A percentile compares a stretch with the other conserved stretches of the same genome.
Conservation (phyloP, 2,329 filamentous ascomycete species). For the Pseudopithomyces maydicus region DNA sequence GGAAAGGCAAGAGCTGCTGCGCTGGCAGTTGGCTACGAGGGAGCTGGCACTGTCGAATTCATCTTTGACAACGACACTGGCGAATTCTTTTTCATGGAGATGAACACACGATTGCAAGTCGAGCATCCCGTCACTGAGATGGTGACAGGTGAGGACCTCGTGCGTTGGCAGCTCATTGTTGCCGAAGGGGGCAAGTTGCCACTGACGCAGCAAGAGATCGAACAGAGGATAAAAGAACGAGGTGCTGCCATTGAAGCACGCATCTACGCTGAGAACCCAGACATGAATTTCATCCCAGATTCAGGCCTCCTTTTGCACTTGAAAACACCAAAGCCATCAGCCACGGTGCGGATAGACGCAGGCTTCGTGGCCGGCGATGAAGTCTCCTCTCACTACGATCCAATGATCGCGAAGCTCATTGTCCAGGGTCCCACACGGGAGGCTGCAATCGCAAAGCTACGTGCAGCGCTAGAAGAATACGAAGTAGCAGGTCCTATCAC, state of each 20-base stretch:
- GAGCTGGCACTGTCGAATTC: constrained; percentile 70
- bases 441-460: constrained; percentile 81
- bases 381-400: constrained; percentile 93
- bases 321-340: constrained; percentile 69
- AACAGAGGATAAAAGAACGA: constrained; percentile 70
- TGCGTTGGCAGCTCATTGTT: constrained; percentile 93
- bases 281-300: constrained; percentile 89
- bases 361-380: constrained; percentile 91
- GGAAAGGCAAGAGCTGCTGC: constrained; percentile 67
- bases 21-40: constrained; percentile 67
- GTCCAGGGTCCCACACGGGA: constrained; percentile 79
- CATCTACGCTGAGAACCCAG: constrained; percentile 95
- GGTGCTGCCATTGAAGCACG: constrained; percentile 94
- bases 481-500: constrained; percentile 92
- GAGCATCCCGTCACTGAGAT: constrained; percentile 93
- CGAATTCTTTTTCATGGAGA: constrained; percentile 74
- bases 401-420: constrained; percentile 98
- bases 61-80: constrained; percentile 71
- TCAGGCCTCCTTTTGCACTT: constrained; percentile 88
- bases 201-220: constrained; percentile 68
- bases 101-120: constrained; percentile 86
- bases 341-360: constrained; percentile 86
- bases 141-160: constrained; percentile 77
- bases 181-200: constrained; percentile 73
- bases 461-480: constrained; percentile 80